Evolutionary conservation across 2,329 filamentous ascomycete genomes (phyloP).

Genomic region (Emergomyces pasteurianus): DNA sequence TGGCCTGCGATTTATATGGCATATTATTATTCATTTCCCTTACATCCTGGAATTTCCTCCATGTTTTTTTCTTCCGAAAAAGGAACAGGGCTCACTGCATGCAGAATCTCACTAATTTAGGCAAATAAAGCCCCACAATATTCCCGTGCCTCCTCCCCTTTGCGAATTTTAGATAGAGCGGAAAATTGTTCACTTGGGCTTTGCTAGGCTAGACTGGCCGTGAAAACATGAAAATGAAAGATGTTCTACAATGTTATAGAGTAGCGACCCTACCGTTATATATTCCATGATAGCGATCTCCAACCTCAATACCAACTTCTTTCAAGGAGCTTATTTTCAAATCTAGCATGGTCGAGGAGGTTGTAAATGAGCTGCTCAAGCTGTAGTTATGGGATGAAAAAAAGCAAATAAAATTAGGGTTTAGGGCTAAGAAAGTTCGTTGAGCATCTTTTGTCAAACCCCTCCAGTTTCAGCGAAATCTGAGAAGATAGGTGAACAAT

Average conservation of each 20-base stretch:
- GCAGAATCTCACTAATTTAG: background rate
- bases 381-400: background rate
- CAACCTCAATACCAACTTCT: background rate
- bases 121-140: background rate
- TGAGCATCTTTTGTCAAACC: slow-evolving; percentile 7
- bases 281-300: background rate
- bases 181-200: background rate
- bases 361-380: background rate
- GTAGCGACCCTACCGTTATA: background rate
- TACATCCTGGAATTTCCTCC: background rate
- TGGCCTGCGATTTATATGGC: slow-evolving; percentile 1
- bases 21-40: background rate
- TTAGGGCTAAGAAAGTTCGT: slow-evolving; percentile 23
- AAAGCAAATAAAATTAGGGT: slow-evolving; percentile 24
- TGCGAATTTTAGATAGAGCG: background rate
- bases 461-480: background rate
- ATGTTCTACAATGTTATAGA: background rate
- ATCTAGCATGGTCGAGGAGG: background rate
- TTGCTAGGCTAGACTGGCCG: background rate
- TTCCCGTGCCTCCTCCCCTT: background rate
- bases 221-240: background rate
- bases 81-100: background rate
- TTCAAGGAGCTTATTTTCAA: background rate
- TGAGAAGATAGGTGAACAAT: background rate
- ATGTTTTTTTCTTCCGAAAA: no score